Base-by-base conservation (phyloP, 1,284 basidiomycete genomes). In the Schizophyllum amplum region DNA sequence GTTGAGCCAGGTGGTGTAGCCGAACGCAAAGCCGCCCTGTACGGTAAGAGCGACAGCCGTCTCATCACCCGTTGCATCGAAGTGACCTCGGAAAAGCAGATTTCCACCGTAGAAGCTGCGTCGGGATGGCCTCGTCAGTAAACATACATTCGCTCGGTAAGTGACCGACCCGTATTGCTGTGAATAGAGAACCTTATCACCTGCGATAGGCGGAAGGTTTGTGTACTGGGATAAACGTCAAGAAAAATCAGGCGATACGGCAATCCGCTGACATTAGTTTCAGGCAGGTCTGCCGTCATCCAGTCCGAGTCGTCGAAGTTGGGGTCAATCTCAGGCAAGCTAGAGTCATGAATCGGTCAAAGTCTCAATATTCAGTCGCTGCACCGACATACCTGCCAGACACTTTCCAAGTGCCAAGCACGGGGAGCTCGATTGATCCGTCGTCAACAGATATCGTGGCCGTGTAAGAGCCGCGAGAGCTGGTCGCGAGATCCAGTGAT, bases 1-100 rank as follows among this genome's bases (percentile, higher is more conserved):
- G 58, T 81, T 82, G 26, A 82, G 63, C 72, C 76, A 83, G 7
- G 73, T 74, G 23, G 75, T 75, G 64, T 78, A 80, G 0, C 75
- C 80, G 24, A 76, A 79, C 0, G 72, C 76, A 58, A 75, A 75
- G 2, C 78, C 78, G 47, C 72, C 77, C 64, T 77, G 74, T 6
- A 80, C 76, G 17, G 75, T 75, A 0, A 79, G 65, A 26, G 68
- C 70, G 47, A 82, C 68, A 6, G 70, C 75, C 1, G 72, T 76
- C 63, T 76, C 74, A 54, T 64, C 51, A 2, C 76, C 77, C 6
- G 68, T 70, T 5, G 75, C 73, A 22, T 66, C 74, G 65, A 83
- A 83, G 54, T 75, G 75, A 11, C 79, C 81, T 22, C 80, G 72
- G 67, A 74, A 82, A 49, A 82, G 73, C 24, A 80, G 65, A 57